Evolutionary conservation across 192 early-diverging fungal species (phyloP), one percentile per base, ranked within the genome.

Genomic region (Backusella tarrabulga): DNA sequence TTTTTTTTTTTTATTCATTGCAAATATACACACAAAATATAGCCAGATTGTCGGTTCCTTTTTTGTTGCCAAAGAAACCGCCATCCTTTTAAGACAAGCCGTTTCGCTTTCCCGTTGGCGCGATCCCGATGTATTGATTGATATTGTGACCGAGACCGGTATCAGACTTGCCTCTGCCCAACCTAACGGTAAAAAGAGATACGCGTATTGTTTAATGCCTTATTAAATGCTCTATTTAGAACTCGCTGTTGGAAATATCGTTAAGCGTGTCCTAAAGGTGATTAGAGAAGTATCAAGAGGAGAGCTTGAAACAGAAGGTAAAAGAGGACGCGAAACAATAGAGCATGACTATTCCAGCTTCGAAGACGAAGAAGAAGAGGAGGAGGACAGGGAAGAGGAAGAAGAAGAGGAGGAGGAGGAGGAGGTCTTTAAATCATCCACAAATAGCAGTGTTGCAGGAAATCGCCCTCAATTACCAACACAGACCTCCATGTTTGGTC

Each of bases 221-320:
- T 36, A 46, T 34, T 34, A 34, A 4, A 17, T 21, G n/a, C 15
- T 44, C 29, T 44, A 29, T 23, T 46, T 84, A 83, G 97, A 98
- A 80, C 88, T 97, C 34, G 90, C 94, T 6, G 91, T 96, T 0
- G 91, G 91, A 19, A 97, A 97, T 85, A 96, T 96, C 26, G 89
- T 94, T 42, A 91, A 93, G 71, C 88, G 95, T 67, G 91, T 97
- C 6, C 77, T 97, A 34, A 88, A 91, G 68, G 84, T 97, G 15
- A 96, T 98, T 77, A 86, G 89, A 44, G 96, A 97, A 89, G 84
- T 85, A 81, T 73, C 77, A 75, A 8, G 87, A 80, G 63, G 80
- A 75, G 34, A 81, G 80, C 69, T 83, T 74, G 38, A 83, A 41
- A 50, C 77, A 42, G 34, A 76, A 52, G 54, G 38, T 46, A 41